Evolutionary conservation across 1,284 basidiomycete genomes (phyloP).

Genomic region (Ceratobasidium sp.): DNA sequence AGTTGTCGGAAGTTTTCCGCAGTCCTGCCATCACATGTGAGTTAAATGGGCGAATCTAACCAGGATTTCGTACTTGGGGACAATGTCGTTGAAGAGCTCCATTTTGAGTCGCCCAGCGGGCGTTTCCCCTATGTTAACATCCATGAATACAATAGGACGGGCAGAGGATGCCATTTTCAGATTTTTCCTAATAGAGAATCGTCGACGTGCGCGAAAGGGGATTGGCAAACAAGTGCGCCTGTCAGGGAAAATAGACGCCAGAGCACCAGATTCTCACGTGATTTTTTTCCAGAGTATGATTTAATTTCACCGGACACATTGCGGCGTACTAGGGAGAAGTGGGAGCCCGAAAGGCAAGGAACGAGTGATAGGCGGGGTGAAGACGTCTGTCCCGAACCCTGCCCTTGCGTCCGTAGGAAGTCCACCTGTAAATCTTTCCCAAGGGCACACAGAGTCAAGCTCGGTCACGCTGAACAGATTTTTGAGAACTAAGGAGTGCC

Average conservation of each 20-base stretch:
- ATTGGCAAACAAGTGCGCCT: too few relatives aligned
- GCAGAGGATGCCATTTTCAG: slow-evolving; percentile 46
- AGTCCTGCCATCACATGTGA: slow-evolving; percentile 65
- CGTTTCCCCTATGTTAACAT: slow-evolving; percentile 94
- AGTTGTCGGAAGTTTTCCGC: slow-evolving; percentile 98
- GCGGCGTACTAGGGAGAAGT: too few relatives aligned
- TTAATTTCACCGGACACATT: too few relatives aligned
- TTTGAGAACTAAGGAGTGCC: too few relatives aligned
- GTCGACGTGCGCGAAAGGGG: too few relatives aligned
- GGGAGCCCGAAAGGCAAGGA: not conserved
- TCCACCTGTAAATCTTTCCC: not conserved
- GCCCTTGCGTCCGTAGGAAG: not conserved
- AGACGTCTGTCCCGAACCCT: not conserved
- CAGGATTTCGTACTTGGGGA: slow-evolving; percentile 73
- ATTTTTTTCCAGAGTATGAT: too few relatives aligned
- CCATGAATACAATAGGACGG: slow-evolving; percentile 95
- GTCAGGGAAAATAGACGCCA: too few relatives aligned
- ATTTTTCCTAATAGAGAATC: too few relatives aligned
- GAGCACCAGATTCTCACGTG: too few relatives aligned
- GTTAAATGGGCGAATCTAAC: not conserved
- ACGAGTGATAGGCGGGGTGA: not conserved
- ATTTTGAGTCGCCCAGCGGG: slow-evolving; percentile 95
- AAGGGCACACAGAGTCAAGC: not conserved
- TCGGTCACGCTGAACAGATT: too few relatives aligned
- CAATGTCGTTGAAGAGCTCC: slow-evolving; percentile 92